phyloP scores from a whole-genome alignment of 495 filamentous ascomycete genomes.

The Thermothielavioides terrestris region DNA sequence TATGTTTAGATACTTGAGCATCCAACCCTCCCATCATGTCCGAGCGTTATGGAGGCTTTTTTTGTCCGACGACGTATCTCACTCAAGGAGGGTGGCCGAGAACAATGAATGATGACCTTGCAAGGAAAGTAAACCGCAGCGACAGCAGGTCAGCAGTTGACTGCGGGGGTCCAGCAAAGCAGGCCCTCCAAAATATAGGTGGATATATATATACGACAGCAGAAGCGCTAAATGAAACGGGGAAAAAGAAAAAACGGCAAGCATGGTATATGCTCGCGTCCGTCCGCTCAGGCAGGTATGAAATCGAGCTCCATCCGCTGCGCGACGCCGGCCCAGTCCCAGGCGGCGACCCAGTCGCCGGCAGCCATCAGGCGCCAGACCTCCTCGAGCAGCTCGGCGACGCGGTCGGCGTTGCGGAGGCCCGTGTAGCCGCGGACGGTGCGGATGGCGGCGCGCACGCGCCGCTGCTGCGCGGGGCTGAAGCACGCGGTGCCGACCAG shows the following conservation, averaged over 20 bases:
- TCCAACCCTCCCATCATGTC: too few species aligned
- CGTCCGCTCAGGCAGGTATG: constrained; percentile 37
- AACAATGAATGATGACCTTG: too few species aligned
- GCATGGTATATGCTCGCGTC: not conserved
- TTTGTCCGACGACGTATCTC: too few species aligned
- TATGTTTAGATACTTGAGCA: too few species aligned
- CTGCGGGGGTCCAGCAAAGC: too few species aligned
- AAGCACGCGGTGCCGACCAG: constrained; percentile 84
- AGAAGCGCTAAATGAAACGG: too few species aligned
- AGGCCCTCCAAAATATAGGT: not conserved
- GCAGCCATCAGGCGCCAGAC: constrained; percentile 79
- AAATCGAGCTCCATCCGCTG: constrained; percentile 72
- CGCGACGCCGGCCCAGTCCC: constrained; percentile 89
- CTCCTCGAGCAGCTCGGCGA: constrained; percentile 63
- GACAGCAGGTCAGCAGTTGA: too few species aligned
- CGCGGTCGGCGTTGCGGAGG: constrained; percentile 71
- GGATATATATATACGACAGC: too few species aligned
- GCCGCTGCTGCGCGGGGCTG: constrained; percentile 54
- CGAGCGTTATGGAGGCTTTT: too few species aligned
- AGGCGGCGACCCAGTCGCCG: constrained; percentile 60
- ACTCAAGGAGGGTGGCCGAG: too few species aligned
- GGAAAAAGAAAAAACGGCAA: not conserved
- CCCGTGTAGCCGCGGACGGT: constrained; percentile 68
- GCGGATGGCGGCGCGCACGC: constrained; percentile 59
- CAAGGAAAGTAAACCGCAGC: too few species aligned